These are phyloP conservation scores for Argentina anserina DNA, from an alignment of 306 rosid species.

Conservation along the genomic window DNA sequence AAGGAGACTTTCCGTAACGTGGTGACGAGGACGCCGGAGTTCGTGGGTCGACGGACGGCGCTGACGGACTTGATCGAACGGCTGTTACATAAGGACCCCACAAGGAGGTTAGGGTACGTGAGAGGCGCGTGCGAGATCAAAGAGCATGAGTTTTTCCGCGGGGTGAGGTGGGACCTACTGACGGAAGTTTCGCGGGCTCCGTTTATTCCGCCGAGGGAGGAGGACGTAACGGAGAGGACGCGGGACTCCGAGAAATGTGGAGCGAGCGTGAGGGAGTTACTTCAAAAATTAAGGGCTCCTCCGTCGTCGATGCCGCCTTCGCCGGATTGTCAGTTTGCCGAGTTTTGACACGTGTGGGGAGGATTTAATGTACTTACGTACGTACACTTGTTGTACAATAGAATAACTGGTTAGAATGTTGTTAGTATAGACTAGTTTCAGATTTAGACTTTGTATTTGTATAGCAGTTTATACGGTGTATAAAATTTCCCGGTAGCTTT, in stretches of 20 bases:
- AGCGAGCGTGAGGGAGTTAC: slow-evolving; percentile 45
- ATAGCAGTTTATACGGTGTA: slow-evolving; percentile 21
- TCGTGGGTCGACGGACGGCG: slow-evolving; percentile 54
- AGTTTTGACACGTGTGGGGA: slow-evolving; percentile 25
- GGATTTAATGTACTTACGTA: background rate
- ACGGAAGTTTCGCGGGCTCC: slow-evolving; percentile 79
- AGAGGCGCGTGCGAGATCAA: slow-evolving; percentile 76
- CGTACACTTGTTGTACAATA: slow-evolving; percentile 24
- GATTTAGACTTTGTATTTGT: background rate
- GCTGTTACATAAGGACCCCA: slow-evolving; percentile 74
- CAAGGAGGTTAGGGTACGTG: slow-evolving; percentile 56
- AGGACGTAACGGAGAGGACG: slow-evolving; percentile 27
- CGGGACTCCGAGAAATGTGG: background rate
- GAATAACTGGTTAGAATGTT: slow-evolving; percentile 37
- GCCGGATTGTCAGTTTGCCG: slow-evolving; percentile 32
- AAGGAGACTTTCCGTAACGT: slow-evolving; percentile 85
- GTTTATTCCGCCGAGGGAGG: slow-evolving; percentile 52
- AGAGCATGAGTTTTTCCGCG: slow-evolving; percentile 73
- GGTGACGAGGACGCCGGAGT: slow-evolving; percentile 49
- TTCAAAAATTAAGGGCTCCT: slow-evolving; percentile 40
- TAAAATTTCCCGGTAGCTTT: slow-evolving; percentile 6
- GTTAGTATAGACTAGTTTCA: slow-evolving; percentile 1
- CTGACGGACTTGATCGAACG: slow-evolving; percentile 61
- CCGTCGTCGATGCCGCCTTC: slow-evolving; percentile 65
- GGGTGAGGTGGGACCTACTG: slow-evolving; percentile 74